Percentiles rank a stretch among this genome's conserved stretches.
Evolutionary conservation across 768 basidiomycete species (phyloP).

Genomic region (Suillus cothurnatus): DNA sequence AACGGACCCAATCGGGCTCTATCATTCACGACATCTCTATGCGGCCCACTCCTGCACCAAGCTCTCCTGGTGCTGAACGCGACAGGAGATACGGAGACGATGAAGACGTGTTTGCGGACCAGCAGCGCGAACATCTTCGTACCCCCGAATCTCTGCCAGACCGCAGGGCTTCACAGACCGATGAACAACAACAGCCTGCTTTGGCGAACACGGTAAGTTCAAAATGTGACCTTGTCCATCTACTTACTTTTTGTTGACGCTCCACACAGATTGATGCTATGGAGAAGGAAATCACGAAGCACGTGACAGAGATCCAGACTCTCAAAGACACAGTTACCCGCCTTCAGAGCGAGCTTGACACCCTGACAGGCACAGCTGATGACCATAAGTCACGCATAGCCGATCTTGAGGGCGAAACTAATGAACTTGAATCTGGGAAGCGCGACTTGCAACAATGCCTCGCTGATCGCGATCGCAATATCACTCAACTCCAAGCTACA

Average conservation of each 20-base stretch:
- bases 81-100: conserved; percentile 9
- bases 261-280: background rate
- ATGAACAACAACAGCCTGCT: background rate
- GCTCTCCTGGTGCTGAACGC: conserved; percentile 26
- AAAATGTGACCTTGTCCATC: background rate
- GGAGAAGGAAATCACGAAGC: too few relatives aligned
- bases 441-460: background rate
- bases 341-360: conserved; percentile 3
- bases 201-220: background rate
- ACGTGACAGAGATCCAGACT: background rate
- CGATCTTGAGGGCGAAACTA: conserved; percentile 8
- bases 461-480: background rate
- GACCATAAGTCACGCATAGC: conserved; percentile 3
- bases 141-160: conserved; percentile 11
- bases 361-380: background rate
- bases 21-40: conserved; percentile 48
- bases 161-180: background rate
- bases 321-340: background rate
- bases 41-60: conserved; percentile 54
- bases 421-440: background rate
- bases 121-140: background rate
- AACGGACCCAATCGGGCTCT: conserved; percentile 50
- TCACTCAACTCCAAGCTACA: background rate
- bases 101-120: conserved; percentile 11
- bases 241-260: background rate